A percentile compares a stretch with the other conserved stretches of the same genome.
Evolutionary conservation across 2,329 filamentous ascomycete genomes (phyloP).

Genomic region (Colletotrichum orbiculare): DNA sequence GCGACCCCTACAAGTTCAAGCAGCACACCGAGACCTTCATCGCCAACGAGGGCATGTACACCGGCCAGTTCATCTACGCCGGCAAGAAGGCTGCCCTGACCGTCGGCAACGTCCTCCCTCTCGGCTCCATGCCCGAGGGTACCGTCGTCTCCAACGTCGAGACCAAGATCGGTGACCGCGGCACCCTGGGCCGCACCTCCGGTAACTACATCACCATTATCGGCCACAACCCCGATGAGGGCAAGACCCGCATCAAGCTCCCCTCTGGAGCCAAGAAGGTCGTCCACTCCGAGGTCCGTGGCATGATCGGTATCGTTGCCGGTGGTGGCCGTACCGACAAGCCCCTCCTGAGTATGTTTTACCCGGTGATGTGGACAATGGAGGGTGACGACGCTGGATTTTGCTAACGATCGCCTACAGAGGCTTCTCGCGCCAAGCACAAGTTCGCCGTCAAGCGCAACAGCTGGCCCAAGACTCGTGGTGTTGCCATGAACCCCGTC

Average conservation of each 20-base stretch:
- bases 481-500: conserved; percentile 99
- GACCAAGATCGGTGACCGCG: conserved; percentile 98
- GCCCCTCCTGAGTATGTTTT: conserved; percentile 86
- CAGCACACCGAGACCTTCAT: conserved; percentile 99
- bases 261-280: conserved; percentile 99
- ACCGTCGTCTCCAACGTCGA: conserved; percentile 99
- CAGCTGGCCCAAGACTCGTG: conserved; percentile 99
- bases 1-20: conserved; percentile 98
- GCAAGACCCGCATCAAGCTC: conserved; percentile 99
- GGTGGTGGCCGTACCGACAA: conserved; percentile 99
- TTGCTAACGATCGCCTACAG: conserved; percentile 63
- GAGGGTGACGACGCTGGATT: conserved; percentile 29
- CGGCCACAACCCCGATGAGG: conserved; percentile 97
- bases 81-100: conserved; percentile 98
- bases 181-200: conserved; percentile 94
- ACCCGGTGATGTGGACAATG: not conserved
- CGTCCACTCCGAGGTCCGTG: conserved; percentile 88
- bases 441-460: conserved; percentile 99
- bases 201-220: conserved; percentile 99
- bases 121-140: conserved; percentile 96
- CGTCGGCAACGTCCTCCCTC: conserved; percentile 96
- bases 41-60: conserved; percentile 99
- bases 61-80: conserved; percentile 99
- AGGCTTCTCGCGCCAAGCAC: conserved; percentile 99
- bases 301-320: conserved; percentile 99